Evolutionary conservation across 306 rosid species (phyloP), one percentile per base, ranked within the genome.

Genomic region (Pyrus bretschneideri): DNA sequence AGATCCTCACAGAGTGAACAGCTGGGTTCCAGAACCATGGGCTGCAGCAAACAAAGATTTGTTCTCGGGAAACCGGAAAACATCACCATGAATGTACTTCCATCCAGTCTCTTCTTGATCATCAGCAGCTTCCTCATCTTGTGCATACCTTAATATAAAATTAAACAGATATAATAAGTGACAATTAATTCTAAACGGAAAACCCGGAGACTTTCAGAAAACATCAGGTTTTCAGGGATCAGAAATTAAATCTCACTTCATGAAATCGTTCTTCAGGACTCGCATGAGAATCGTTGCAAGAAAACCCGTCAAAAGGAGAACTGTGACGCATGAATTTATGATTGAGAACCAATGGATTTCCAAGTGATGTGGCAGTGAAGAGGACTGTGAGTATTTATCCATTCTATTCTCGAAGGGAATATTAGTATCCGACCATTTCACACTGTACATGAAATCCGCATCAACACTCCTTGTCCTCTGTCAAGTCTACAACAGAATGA

Each of bases 261-360:
- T 90, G 80, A 94, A 94, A 84, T 94, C 98, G 67, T 94, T 94
- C 89, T 91, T 94, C 93, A 94, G 76, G 79, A 94, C 98, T 72
- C 98, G 94, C 98, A 94, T 94, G 78, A 94, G 94, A 86, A 94
- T 94, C 52, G 98, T 94, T 73, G 97, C 96, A 73, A 94, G 94
- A 75, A 94, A 94, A 85, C 98, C 98, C 18, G 97, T 94, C 89
- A 94, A 83, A 72, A 94, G 98, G 61, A 94, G 96, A 78, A 94
- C 98, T n/a, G 97, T 94, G 13, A 91, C 98, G 78, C 98, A 91
- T 9, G 98, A 94, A 84, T 94, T 94, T 76, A 94, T 90, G 81
- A 94, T 94, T 58, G 98, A 94, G 86, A 94, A 94, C 98, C 97
- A 94, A 78, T 94, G 98, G 78, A 94, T 94, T 85, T 94, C 98